A percentile compares a stretch with the other conserved stretches of the same genome.
Conservation (phyloP, 2,329 filamentous ascomycete species). For the Penicillium sp. region DNA sequence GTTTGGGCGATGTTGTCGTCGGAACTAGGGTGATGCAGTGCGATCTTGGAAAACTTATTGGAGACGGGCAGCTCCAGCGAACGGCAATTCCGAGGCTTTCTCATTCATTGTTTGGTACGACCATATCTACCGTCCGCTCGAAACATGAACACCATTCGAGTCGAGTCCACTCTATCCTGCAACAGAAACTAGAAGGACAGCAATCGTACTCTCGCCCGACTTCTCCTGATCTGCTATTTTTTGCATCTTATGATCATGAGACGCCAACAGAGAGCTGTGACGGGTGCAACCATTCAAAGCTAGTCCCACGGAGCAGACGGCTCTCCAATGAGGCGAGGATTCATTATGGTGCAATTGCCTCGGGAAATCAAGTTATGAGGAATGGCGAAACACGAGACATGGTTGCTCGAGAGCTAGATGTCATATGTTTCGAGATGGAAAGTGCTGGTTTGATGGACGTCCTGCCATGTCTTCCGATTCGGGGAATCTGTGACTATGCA, state of each 20-base stretch:
- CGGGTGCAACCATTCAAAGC: slow-evolving; percentile 18
- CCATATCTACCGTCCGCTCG: slow-evolving; percentile 13
- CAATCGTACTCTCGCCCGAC: slow-evolving; percentile 7
- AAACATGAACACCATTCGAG: slow-evolving; percentile 9
- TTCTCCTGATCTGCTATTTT: slow-evolving; percentile 14
- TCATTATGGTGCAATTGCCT: slow-evolving; percentile 31
- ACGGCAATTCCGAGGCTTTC: slow-evolving; percentile 22
- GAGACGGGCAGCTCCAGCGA: slow-evolving; percentile 17
- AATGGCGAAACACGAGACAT: slow-evolving; percentile 19
- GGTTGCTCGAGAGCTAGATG: slow-evolving; percentile 8
- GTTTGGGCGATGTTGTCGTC: slow-evolving; percentile 34
- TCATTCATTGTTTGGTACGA: slow-evolving; percentile 16
- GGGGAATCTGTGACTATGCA: slow-evolving; percentile 22
- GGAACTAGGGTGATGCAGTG: slow-evolving; percentile 32
- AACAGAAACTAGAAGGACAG: slow-evolving; percentile 2
- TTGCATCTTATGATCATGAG: slow-evolving; percentile 12
- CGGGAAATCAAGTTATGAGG: slow-evolving; percentile 28
- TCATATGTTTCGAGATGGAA: slow-evolving; percentile 28
- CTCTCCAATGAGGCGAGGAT: slow-evolving; percentile 8
- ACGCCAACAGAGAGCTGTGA: slow-evolving; percentile 2
- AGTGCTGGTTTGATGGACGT: slow-evolving; percentile 16
- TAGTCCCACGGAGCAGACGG: slow-evolving; percentile 15
- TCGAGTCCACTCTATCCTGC: slow-evolving; percentile 3
- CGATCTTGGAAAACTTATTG: slow-evolving; percentile 28
- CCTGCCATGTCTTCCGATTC: slow-evolving; percentile 18